Evolutionary conservation across 768 basidiomycete genomes (phyloP), one percentile per base, ranked within the genome.

Genomic region (Russula vinacea): DNA sequence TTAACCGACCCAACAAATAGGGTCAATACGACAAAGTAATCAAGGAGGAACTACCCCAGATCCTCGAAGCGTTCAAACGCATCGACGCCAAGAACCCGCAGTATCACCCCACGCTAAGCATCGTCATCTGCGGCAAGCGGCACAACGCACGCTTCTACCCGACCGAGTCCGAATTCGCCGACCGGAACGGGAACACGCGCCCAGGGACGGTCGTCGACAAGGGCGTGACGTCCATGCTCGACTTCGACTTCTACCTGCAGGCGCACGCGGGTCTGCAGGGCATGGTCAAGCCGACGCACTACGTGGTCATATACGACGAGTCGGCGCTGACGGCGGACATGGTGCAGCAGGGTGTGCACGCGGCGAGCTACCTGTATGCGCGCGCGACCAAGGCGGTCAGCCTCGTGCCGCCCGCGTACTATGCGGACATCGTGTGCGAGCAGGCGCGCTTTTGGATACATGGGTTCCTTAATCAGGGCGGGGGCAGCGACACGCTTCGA

Each of bases 311-410:
- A 5, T 89, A 92, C 72, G 91, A 93, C 73, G 90, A 94, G 75
- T 86, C 83, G 70, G 71, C 62, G 3, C 76, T 92, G n/a, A 75
- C 75, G 1, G 86, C 90, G 0, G 86, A 94, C 71, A 83, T 83
- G 17, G 76, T 92, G 13, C 92, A 94, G 71, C 79, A 85, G 64
- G 87, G 90, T 1, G 84, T 88, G 0, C 82, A 92, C 70, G 78
- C 84, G 59, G 74, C 79, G 16, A 85, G 84, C 68, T 92, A 92
- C 70, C 77, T 90, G 16, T 94, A 90, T 68, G 90, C 88, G 0
- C 83, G 92, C 5, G 90, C 91, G 0, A 94, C 90, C 3, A 88
- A 89, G 69, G 87, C 90, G 0, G 92, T 94, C 35, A 90, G 88
- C 71, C 77, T 93, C 26, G 80, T 92, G 13, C 90, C 91, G 0